Base-by-base conservation (phyloP, 2,329 filamentous ascomycete species). In the Colletotrichum sp. region DNA sequence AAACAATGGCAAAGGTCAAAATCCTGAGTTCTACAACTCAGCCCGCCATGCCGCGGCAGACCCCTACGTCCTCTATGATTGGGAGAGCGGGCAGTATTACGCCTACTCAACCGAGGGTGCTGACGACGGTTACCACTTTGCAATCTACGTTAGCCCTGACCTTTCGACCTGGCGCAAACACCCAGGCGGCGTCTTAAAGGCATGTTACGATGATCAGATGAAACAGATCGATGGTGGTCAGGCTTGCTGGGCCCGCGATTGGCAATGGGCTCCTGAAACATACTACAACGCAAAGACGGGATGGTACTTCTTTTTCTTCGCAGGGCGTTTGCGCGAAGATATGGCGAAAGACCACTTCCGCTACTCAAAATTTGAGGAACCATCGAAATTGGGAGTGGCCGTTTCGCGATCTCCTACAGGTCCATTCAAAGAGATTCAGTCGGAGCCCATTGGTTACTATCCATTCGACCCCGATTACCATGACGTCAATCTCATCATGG, bases 301-400 rank as follows among this genome's bases (percentile, higher is more conserved):
- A 12, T 84, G 83, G 83, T 84, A 84, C 68, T 85, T 84, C 57
- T 84, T 85, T 78, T 81, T 85, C 79, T 85, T 84, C 39, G 82
- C 83, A 15, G 83, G 81, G 1, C 82, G 83, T 6, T 75, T 85
- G 44, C 82, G 80, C 34, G 79, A 83, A 69, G 81, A 85, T 9
- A 24, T 84, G 68, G 62, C 83, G 12, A 82, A 81, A 59, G 78
- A 82, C 66, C 77, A 85, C 68, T 85, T 85, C 64, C 80, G 81
- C 32, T 85, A 84, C 77, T 82, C 81, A 5, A 66, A 76, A 6
- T 85, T 85, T 65, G 83, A 85, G 26, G 83, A 85, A 75, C 83
- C 83, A 5, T 83, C 81, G 24, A 85, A 85, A 77, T 76, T 85
- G 64, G 83, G 83, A 24, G 80, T 85, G 8, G 83, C 82, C 4